Conservation (phyloP, 345 rosid genomes). For the Aurinia saxatilis region DNA sequence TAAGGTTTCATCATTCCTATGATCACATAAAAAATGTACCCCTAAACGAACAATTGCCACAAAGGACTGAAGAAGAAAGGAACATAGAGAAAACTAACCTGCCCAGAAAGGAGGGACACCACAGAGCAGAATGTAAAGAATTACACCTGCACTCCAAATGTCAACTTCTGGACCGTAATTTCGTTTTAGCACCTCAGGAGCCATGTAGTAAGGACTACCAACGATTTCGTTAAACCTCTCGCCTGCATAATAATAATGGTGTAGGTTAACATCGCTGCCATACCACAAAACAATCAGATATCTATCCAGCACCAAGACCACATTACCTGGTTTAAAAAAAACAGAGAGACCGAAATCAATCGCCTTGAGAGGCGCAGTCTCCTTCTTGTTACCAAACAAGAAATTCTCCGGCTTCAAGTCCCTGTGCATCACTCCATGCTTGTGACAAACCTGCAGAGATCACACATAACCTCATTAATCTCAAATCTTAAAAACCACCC, state of each 20-base stretch:
- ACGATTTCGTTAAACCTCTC: slow-evolving; percentile 86
- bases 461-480: neutral
- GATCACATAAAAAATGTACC: neutral
- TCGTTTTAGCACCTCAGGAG: slow-evolving; percentile 88
- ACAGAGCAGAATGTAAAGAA: slow-evolving; percentile 84
- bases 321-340: slow-evolving; percentile 88
- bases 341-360: slow-evolving; percentile 97
- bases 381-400: slow-evolving; percentile 84
- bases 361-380: slow-evolving; percentile 70
- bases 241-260: slow-evolving; percentile 38
- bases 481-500: neutral
- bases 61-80: neutral
- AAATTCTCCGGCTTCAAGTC: slow-evolving; percentile 96
- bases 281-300: neutral
- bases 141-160: slow-evolving; percentile 96
- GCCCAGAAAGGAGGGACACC: slow-evolving; percentile 99
- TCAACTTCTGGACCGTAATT: slow-evolving; percentile 91
- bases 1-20: neutral
- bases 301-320: neutral
- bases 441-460: slow-evolving; percentile 67
- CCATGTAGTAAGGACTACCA: slow-evolving; percentile 99
- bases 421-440: slow-evolving; percentile 88
- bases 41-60: neutral
- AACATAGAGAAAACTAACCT: slow-evolving; percentile 41
- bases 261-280: neutral